Evolutionary conservation across 1,284 basidiomycete species (phyloP).

Genomic region (Cutaneotrichosporon sp.): DNA sequence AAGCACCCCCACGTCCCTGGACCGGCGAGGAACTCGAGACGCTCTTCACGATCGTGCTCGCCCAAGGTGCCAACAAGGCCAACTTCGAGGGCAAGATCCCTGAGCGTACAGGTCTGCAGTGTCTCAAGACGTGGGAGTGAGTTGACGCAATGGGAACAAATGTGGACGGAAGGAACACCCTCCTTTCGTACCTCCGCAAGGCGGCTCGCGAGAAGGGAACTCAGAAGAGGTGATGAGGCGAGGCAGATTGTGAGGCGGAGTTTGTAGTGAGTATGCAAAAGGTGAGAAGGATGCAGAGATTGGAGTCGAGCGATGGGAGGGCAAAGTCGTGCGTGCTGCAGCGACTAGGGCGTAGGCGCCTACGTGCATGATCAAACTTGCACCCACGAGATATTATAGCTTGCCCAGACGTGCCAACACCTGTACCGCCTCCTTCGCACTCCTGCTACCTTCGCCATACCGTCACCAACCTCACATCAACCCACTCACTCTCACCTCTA

Average conservation of each 20-base stretch:
- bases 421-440: no score
- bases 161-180: conserved; percentile 7
- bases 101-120: conserved; percentile 8
- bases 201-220: conserved; percentile 6
- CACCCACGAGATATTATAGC: no score
- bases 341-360: no score
- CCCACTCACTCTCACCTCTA: no score
- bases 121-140: conserved; percentile 14
- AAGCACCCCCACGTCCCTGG: conserved; percentile 1
- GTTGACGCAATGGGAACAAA: no score
- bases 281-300: background rate
- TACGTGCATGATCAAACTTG: no score
- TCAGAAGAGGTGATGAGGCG: background rate
- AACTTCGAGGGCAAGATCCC: conserved; percentile 11
- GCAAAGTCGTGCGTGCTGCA: no score
- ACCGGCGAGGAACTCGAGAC: conserved; percentile 7
- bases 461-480: no score
- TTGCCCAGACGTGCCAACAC: no score
- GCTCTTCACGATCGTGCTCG: conserved; percentile 4
- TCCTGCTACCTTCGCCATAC: no score
- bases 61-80: background rate
- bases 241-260: background rate
- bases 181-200: conserved; percentile 6
- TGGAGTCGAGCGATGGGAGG: no score
- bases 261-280: no score